These are phyloP conservation scores for Saprolegnia parasitica DNA, from an alignment of 352 stramenopile species.

Conservation along the genomic window DNA sequence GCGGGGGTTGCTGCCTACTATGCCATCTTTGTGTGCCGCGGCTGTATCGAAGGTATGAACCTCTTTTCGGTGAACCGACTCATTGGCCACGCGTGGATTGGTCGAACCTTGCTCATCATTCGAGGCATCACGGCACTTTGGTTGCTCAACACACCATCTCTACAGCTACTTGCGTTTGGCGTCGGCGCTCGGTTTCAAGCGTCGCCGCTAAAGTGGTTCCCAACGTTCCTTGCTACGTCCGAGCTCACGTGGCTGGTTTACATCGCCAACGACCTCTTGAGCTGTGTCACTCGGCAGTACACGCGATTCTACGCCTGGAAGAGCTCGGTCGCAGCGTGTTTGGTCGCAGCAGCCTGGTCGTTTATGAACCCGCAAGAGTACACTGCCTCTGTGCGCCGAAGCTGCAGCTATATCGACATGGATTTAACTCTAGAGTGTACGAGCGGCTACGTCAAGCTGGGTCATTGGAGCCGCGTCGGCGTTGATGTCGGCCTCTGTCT, in stretches of 20 bases:
- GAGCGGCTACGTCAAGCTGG: slow-evolving; percentile 7
- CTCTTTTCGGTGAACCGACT: slow-evolving; percentile 4
- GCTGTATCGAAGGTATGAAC: slow-evolving; percentile 7
- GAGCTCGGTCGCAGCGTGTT: slow-evolving; percentile 20
- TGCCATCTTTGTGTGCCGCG: background rate
- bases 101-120: slow-evolving; percentile 8
- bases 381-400: slow-evolving; percentile 28
- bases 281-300: slow-evolving; percentile 12
- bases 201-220: background rate
- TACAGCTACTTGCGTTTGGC: background rate
- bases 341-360: background rate
- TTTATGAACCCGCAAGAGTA: background rate
- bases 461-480: background rate
- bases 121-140: slow-evolving; percentile 1
- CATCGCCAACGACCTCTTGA: slow-evolving; percentile 6
- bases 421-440: slow-evolving; percentile 30
- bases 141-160: slow-evolving; percentile 3
- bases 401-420: slow-evolving; percentile 34
- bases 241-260: slow-evolving; percentile 17
- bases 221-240: background rate
- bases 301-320: background rate
- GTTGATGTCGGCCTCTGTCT: background rate
- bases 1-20: background rate
- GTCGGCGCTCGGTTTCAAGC: background rate
- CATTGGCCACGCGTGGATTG: slow-evolving; percentile 8